These are phyloP conservation scores for Apiotrichum akiyoshidainum DNA, from an alignment of 1,284 basidiomycete genomes.

Conservation along the genomic window DNA sequence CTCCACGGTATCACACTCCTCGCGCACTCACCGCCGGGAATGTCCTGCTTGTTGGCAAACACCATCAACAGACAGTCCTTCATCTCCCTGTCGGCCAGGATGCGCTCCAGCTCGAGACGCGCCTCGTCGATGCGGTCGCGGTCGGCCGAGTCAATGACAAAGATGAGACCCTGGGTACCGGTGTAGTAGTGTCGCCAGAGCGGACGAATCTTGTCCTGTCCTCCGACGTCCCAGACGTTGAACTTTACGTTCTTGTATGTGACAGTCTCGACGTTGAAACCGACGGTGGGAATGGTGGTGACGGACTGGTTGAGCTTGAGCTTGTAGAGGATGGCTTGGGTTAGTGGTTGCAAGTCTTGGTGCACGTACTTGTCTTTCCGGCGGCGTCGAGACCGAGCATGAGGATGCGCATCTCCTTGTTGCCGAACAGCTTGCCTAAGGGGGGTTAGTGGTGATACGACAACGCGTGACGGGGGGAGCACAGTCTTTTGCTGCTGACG, in stretches of 20 bases:
- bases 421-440: constrained; percentile 60
- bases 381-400: constrained; percentile 92
- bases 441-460: neutral
- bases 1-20: neutral
- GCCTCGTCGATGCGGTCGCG: constrained; percentile 95
- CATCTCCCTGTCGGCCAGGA: constrained; percentile 97
- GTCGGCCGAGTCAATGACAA: constrained; percentile 71
- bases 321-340: constrained; percentile 89
- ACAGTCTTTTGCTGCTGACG: too few relatives aligned
- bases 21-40: constrained; percentile 75
- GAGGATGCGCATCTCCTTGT: constrained; percentile 63
- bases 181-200: constrained; percentile 96
- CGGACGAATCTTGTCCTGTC: constrained; percentile 97
- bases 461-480: neutral
- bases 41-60: constrained; percentile 99
- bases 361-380: constrained; percentile 77
- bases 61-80: constrained; percentile 93
- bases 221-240: constrained; percentile 99
- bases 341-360: neutral
- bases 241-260: constrained; percentile 99
- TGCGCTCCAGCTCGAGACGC: constrained; percentile 90
- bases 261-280: constrained; percentile 99
- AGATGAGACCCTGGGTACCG: constrained; percentile 61
- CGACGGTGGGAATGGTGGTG: constrained; percentile 90
- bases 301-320: constrained; percentile 98